Conservation (phyloP, 2,329 filamentous ascomycete species). For the Pestalotiopsis fici region DNA sequence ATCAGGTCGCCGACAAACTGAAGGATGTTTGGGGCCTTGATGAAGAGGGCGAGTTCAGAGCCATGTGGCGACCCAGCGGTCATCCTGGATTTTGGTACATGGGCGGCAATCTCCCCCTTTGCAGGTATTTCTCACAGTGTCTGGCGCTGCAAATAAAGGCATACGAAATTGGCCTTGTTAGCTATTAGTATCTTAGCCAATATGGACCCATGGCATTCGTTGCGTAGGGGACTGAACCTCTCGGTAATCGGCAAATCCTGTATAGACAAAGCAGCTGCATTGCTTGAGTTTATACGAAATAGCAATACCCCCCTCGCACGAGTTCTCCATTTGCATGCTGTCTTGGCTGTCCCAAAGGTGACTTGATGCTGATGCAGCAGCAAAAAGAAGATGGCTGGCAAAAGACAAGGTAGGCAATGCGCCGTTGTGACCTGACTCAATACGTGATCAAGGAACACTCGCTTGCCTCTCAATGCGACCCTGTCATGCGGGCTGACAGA, state of each 20-base stretch:
- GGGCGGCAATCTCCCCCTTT: slow-evolving; percentile 50
- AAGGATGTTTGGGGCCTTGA: slow-evolving; percentile 66
- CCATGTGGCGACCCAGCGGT: slow-evolving; percentile 46
- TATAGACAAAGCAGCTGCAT: too few relatives aligned
- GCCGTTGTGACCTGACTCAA: too few relatives aligned
- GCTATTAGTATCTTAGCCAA: not conserved
- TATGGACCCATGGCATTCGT: too few relatives aligned
- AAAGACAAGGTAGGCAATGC: too few relatives aligned
- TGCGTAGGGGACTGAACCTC: too few relatives aligned
- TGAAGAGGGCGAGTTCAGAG: slow-evolving; percentile 52
- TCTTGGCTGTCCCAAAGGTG: too few relatives aligned
- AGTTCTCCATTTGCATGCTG: too few relatives aligned
- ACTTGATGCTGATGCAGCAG: too few relatives aligned
- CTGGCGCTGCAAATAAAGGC: slow-evolving; percentile 52
- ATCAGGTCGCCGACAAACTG: slow-evolving; percentile 58
- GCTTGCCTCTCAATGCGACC: not conserved
- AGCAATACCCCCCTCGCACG: too few relatives aligned
- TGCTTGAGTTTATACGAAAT: too few relatives aligned
- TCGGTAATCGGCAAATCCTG: too few relatives aligned
- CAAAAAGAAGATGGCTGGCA: too few relatives aligned
- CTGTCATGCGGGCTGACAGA: not conserved
- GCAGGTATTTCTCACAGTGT: slow-evolving; percentile 45
- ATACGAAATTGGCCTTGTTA: slow-evolving; percentile 36
- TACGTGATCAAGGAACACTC: not conserved
- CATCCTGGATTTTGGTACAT: slow-evolving; percentile 54